Base-by-base conservation (phyloP, 208 protist species). In the Giardia muris region DNA sequence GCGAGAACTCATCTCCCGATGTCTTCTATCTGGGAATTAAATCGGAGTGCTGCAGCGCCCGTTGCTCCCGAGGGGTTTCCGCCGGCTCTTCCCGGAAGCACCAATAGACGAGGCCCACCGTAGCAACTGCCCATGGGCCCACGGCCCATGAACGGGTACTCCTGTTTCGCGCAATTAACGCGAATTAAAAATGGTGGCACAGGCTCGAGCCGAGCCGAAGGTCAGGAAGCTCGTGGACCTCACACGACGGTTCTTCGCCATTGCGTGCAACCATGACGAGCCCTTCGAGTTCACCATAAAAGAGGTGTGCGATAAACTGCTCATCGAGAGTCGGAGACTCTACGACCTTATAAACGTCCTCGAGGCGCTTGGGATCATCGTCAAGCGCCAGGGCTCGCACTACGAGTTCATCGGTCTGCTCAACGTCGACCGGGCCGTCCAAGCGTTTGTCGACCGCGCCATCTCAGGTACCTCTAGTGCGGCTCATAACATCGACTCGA, bases 261-360 rank as follows among this genome's bases (percentile, higher is more conserved):
- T 76, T 76, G 57, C 57, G 10, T 76, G 57, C 30, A 76, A 76
- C 57, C 57, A 76, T 30, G 57, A 76, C 19, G 57, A 76, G 57
- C 57, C 57, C 30, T 76, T 76, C 30, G 57, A 30, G 30, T 76
- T 76, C 30, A 76, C 57, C 30, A 76, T 76, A 39, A 76, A 76
- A 76, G 57, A 76, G 57, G 57, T 76, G 19, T 76, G 57, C 57
- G 57, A 76, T 76, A 76, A 76, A 30, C 57, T 76, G 57, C 19
- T 30, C 30, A 76, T 76, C 30, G 57, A 76, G 30, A 76, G 57
- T 76, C 10, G 57, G 30, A 10, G 57, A 30, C 57, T 76, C 57
- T 76, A 76, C 57, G 57, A 76, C 30, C 57, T 76, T 10, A 76
- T 76, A 76, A 76, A 76, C 57, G 57, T 76, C 30, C 57, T 76